These are phyloP conservation scores for Sabuloglossum arenarium DNA, from an alignment of 495 filamentous ascomycete species.

Conservation along the genomic window DNA sequence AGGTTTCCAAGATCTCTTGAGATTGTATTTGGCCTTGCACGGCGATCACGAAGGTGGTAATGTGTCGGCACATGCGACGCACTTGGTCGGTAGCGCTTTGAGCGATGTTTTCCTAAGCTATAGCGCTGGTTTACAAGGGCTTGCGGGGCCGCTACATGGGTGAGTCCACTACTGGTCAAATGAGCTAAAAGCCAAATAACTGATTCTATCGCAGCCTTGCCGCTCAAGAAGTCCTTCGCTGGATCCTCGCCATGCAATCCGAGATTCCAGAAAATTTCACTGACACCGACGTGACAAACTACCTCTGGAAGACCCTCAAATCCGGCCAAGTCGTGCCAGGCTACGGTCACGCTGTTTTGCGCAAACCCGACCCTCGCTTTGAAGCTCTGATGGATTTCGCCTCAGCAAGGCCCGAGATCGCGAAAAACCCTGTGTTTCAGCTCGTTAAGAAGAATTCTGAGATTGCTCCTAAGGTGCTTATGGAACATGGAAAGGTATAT, in stretches of 20 bases:
- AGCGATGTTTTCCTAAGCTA: slow-evolving; percentile 92
- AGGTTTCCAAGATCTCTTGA: slow-evolving; percentile 86
- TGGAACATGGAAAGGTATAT: slow-evolving; percentile 67
- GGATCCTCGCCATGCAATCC: slow-evolving; percentile 86
- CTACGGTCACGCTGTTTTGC: slow-evolving; percentile 94
- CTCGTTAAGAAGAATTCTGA: slow-evolving; percentile 74
- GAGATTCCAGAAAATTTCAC: slow-evolving; percentile 59
- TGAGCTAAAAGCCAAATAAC: slow-evolving; percentile 6
- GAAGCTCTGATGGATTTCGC: slow-evolving; percentile 95
- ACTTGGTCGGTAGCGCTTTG: slow-evolving; percentile 88
- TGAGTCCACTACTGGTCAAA: slow-evolving; percentile 14
- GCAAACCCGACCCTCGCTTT: slow-evolving; percentile 93
- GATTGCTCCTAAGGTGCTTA: slow-evolving; percentile 68
- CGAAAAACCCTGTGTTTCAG: slow-evolving; percentile 72
- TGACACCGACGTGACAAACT: slow-evolving; percentile 58
- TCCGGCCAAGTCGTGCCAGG: slow-evolving; percentile 89
- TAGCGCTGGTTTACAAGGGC: slow-evolving; percentile 83
- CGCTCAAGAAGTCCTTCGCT: slow-evolving; percentile 91
- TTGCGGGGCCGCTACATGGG: slow-evolving; percentile 89
- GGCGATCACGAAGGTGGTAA: slow-evolving; percentile 98
- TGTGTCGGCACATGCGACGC: slow-evolving; percentile 91
- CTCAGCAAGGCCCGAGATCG: slow-evolving; percentile 59
- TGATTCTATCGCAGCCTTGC: slow-evolving; percentile 36
- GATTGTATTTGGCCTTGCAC: slow-evolving; percentile 87
- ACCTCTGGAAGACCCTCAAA: slow-evolving; percentile 84